A percentile compares a stretch with the other conserved stretches of the same genome.
These are phyloP conservation scores for Odonthalia washingtoniensis DNA, from an alignment of 31 red algal species.

Conservation along the genomic window DNA sequence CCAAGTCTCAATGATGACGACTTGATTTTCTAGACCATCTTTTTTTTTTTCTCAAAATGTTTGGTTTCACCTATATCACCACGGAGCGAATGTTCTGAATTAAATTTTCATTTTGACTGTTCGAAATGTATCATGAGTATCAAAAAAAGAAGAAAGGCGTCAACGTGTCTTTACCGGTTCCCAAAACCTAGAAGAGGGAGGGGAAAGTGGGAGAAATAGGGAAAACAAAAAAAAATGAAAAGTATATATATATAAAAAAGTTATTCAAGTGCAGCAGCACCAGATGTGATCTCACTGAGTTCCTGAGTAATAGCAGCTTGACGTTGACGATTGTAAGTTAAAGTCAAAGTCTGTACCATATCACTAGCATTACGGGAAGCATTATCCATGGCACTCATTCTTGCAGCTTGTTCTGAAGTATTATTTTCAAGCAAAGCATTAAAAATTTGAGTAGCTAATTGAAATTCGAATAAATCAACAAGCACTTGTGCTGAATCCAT, in stretches of 20 bases:
- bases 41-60: slow-evolving; percentile 2
- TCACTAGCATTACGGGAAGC: slow-evolving; percentile 92
- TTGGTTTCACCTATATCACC: too few species aligned
- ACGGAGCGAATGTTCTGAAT: too few species aligned
- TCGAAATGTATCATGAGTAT: too few species aligned
- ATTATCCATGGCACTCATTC: slow-evolving; percentile 98
- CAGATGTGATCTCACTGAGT: slow-evolving; percentile 96
- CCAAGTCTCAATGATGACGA: not conserved
- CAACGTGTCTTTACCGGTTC: not conserved
- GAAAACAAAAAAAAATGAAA: not conserved
- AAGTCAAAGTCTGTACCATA: slow-evolving; percentile 91
- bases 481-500: slow-evolving; percentile 97
- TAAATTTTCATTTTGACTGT: too few species aligned
- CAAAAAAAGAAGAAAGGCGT: too few species aligned
- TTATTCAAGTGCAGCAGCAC: slow-evolving; percentile 90
- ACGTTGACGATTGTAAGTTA: slow-evolving; percentile 94
- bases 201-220: not conserved
- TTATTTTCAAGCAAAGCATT: slow-evolving; percentile 90
- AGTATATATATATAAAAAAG: not conserved
- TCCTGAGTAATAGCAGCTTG: slow-evolving; percentile 98
- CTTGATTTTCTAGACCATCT: not conserved
- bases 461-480: slow-evolving; percentile 96
- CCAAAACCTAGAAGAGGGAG: not conserved
- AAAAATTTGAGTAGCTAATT: slow-evolving; percentile 95
- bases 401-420: slow-evolving; percentile 94